These are phyloP conservation scores for Termitomyces heimii DNA, from an alignment of 768 basidiomycete species.

Conservation along the genomic window DNA sequence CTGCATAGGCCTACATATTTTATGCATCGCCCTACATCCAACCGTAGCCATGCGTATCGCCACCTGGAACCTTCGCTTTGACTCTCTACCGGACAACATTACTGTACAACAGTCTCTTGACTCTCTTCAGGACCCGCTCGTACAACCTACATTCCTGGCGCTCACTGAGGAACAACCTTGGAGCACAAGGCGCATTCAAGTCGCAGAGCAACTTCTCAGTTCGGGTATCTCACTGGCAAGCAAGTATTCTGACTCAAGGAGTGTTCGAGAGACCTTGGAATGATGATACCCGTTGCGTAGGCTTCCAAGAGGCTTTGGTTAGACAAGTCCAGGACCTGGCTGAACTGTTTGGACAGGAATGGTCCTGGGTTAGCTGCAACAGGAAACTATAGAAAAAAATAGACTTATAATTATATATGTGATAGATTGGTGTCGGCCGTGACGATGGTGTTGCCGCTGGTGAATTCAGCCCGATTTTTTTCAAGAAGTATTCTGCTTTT, in stretches of 20 bases:
- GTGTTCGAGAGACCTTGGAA: not conserved
- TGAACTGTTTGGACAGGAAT: conserved; percentile 46
- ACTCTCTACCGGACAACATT: conserved; percentile 44
- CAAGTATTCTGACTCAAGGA: conserved; percentile 9
- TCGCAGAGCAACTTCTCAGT: conserved; percentile 39
- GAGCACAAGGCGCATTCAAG: conserved; percentile 43
- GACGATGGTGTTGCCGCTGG: conserved; percentile 50
- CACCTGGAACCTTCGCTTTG: conserved; percentile 51
- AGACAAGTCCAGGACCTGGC: conserved; percentile 52
- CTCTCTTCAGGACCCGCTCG: conserved; percentile 35
- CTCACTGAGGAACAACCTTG: conserved; percentile 43
- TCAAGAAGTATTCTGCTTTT: conserved; percentile 30
- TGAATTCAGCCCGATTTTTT: conserved; percentile 62
- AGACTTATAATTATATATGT: not conserved
- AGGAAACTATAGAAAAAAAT: not conserved
- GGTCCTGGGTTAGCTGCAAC: conserved; percentile 38
- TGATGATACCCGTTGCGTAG: conserved; percentile 18
- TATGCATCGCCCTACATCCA: not conserved
- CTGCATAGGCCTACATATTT: not conserved
- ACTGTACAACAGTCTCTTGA: conserved; percentile 41
- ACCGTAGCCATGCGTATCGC: conserved; percentile 26
- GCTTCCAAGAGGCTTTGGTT: conserved; percentile 49
- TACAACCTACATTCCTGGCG: conserved; percentile 24
- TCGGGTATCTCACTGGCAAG: conserved; percentile 35
- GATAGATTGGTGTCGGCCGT: conserved; percentile 54